Conservation (phyloP, 2,329 filamentous ascomycete species). For the Scolecobasidium constrictum region DNA sequence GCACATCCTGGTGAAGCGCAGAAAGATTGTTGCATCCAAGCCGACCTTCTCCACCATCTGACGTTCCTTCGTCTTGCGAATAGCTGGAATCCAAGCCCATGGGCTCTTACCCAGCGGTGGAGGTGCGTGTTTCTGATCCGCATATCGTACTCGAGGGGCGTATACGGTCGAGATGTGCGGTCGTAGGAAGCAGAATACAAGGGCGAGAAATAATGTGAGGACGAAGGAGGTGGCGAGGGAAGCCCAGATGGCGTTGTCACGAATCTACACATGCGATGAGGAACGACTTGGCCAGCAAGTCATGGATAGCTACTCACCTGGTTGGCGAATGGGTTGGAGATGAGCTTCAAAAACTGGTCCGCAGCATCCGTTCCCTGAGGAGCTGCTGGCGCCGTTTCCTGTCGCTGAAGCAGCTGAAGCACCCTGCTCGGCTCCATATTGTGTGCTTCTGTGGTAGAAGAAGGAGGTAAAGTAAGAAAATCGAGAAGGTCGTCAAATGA, state of each 20-base stretch:
- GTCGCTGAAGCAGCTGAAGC: constrained; percentile 1
- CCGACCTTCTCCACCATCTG: constrained; percentile 73
- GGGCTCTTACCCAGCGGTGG: constrained; percentile 78
- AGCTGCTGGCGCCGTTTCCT: not conserved
- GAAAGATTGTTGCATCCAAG: constrained; percentile 81
- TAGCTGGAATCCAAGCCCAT: constrained; percentile 74
- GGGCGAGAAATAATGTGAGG: constrained; percentile 60
- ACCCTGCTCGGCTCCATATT: constrained; percentile 8
- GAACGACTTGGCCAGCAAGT: not conserved
- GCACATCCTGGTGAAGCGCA: constrained; percentile 83
- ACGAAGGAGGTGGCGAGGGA: constrained; percentile 72
- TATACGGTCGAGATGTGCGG: constrained; percentile 90
- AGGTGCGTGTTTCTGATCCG: constrained; percentile 80
- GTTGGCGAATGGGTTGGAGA: constrained; percentile 10
- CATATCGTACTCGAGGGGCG: constrained; percentile 85
- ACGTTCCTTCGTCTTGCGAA: constrained; percentile 67
- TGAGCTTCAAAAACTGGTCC: constrained; percentile 9
- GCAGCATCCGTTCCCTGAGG: not conserved
- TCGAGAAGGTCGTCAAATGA: not conserved
- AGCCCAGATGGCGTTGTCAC: constrained; percentile 57
- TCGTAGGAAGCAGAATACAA: constrained; percentile 79
- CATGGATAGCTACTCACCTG: constrained; percentile 13
- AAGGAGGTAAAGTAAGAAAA: not conserved
- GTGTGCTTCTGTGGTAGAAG: not conserved
- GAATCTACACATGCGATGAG: constrained; percentile 30